Evolutionary conservation across 805 yeast genomes (phyloP).

Genomic region (Wickerhamiella cacticola): DNA sequence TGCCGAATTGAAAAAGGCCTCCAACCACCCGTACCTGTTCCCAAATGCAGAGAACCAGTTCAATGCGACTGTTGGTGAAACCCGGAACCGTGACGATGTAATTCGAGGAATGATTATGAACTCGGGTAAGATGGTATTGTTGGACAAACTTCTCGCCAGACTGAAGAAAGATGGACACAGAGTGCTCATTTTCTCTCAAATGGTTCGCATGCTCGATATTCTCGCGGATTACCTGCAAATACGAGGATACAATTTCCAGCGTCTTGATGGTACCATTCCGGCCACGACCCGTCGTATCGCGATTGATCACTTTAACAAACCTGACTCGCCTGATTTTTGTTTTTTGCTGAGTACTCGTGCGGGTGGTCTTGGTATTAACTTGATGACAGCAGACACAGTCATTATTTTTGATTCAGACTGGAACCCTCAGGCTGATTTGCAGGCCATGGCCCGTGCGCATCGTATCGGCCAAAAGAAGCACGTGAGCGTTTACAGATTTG

Average conservation of each 20-base stretch:
- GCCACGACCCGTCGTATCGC: conserved; percentile 87
- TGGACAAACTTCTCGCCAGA: conserved; percentile 77
- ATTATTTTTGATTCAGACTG: conserved; percentile 96
- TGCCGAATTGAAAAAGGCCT: conserved; percentile 93
- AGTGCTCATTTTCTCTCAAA: conserved; percentile 87
- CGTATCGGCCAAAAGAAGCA: conserved; percentile 99
- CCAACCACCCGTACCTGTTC: conserved; percentile 92
- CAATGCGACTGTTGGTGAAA: conserved; percentile 39
- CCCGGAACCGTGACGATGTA: conserved; percentile 54
- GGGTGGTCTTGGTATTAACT: conserved; percentile 95
- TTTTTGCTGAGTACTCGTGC: conserved; percentile 91
- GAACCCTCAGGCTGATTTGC: conserved; percentile 99
- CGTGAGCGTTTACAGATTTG: conserved; percentile 93
- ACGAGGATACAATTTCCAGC: conserved; percentile 77
- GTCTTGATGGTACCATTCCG: conserved; percentile 94
- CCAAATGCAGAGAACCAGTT: conserved; percentile 81
- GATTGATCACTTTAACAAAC: conserved; percentile 92
- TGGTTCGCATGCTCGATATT: conserved; percentile 94
- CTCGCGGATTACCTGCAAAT: conserved; percentile 84
- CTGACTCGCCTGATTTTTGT: conserved; percentile 82
- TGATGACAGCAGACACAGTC: conserved; percentile 99
- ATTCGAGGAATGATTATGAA: conserved; percentile 91
- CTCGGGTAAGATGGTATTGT: conserved; percentile 93
- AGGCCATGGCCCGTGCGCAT: conserved; percentile 99
- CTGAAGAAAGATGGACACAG: conserved; percentile 90